Conservation (phyloP, 164 flowering plant genomes). For the Vitis rupestris region DNA sequence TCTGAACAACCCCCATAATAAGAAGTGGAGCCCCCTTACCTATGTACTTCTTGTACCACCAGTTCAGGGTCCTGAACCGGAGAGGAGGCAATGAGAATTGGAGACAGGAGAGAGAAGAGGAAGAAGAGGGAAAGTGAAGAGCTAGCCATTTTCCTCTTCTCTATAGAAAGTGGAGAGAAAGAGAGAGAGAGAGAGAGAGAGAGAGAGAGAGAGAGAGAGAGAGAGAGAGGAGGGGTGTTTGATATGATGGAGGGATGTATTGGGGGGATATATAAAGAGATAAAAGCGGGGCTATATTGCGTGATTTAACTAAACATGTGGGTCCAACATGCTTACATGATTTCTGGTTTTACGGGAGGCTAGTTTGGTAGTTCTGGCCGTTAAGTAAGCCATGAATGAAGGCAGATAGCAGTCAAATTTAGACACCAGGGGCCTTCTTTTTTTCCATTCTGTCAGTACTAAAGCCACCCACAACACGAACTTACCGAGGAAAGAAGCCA, state of each 20-base stretch:
- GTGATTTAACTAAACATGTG: slow-evolving; percentile 40
- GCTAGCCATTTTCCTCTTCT: slow-evolving; percentile 24
- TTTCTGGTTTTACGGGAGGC: slow-evolving; percentile 44
- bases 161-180: neutral
- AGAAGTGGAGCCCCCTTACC: slow-evolving; percentile 27
- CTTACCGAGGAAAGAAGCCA: too few species aligned
- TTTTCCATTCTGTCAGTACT: neutral
- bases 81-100: slow-evolving; percentile 37
- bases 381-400: slow-evolving; percentile 22
- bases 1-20: too few species aligned
- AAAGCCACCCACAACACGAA: too few species aligned
- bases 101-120: slow-evolving; percentile 30
- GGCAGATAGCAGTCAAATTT: neutral
- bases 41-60: slow-evolving; percentile 62
- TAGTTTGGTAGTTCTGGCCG: slow-evolving; percentile 29
- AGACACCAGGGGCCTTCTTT: too few species aligned
- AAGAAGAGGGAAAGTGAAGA: slow-evolving; percentile 26
- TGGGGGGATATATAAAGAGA: slow-evolving; percentile 25
- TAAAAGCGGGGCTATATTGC: slow-evolving; percentile 29
- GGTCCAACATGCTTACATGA: slow-evolving; percentile 35
- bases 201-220: too few species aligned
- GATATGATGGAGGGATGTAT: neutral
- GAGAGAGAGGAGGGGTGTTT: slow-evolving; percentile 7
- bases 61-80: slow-evolving; percentile 53
- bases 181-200: too few species aligned